These are phyloP conservation scores for Sapria himalayana DNA, from an alignment of 345 rosid species.

Conservation along the genomic window DNA sequence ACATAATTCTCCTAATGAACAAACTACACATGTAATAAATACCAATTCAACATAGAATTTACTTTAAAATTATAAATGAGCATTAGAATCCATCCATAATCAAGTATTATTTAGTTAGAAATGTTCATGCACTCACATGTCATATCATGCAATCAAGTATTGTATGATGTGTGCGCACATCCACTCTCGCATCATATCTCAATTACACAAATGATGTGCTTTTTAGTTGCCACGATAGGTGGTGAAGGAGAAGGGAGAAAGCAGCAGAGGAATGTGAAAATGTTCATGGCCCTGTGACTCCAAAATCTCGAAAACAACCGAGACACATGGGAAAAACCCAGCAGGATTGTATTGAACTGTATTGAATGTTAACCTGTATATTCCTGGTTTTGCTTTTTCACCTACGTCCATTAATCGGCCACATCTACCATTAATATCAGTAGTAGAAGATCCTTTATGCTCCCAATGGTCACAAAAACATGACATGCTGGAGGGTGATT, in stretches of 20 bases:
- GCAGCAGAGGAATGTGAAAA: constrained; percentile 77
- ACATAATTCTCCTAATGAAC: no score
- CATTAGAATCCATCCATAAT: no score
- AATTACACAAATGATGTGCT: no score
- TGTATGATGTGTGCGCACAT: no score
- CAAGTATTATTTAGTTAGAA: no score
- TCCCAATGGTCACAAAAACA: constrained; percentile 31
- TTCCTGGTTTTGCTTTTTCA: constrained; percentile 49
- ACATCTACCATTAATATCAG: constrained; percentile 68
- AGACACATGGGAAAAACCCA: constrained; percentile 72
- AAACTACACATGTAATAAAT: no score
- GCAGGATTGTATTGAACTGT: constrained; percentile 47
- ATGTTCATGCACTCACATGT: no score
- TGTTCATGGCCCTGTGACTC: constrained; percentile 60
- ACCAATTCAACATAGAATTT: no score
- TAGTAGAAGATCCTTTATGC: constrained; percentile 37
- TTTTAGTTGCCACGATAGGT: constrained; percentile 90
- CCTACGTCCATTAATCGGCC: constrained; percentile 51
- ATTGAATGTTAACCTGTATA: constrained; percentile 70
- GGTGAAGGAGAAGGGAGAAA: constrained; percentile 71
- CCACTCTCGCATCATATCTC: no score
- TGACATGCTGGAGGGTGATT: constrained; percentile 22
- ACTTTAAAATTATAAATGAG: no score
- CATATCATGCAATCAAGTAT: no score
- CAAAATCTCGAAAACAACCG: constrained; percentile 43